Evolutionary conservation across 139 green algal species (phyloP).

Genomic region (Haematococcus sp.): DNA sequence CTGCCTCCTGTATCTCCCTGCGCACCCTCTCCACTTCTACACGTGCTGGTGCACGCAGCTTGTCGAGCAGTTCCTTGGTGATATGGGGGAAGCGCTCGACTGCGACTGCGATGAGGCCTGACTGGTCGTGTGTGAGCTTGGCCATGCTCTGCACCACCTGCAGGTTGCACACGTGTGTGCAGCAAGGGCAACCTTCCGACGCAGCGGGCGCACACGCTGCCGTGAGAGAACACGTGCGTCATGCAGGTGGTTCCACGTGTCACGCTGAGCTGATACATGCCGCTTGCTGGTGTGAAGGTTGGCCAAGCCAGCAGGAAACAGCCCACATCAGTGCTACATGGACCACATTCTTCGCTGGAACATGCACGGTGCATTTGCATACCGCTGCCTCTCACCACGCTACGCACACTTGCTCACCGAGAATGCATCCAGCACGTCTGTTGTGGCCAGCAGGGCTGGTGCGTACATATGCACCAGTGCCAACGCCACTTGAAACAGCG

Average conservation of each 20-base stretch:
- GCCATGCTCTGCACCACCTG: slow-evolving; percentile 43
- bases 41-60: neutral
- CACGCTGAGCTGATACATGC: too few species aligned
- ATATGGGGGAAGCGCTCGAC: slow-evolving; percentile 1
- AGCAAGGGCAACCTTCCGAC: neutral
- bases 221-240: neutral
- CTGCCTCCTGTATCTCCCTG: neutral
- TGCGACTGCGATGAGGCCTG: slow-evolving; percentile 52
- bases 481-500: slow-evolving; percentile 57
- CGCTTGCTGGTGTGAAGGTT: too few species aligned
- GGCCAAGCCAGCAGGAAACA: too few species aligned
- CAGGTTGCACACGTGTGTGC: slow-evolving; percentile 2
- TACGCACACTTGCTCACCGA: neutral
- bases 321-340: too few species aligned
- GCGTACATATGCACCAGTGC: slow-evolving; percentile 29
- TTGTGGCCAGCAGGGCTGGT: slow-evolving; percentile 13
- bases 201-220: too few species aligned
- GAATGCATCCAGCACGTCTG: slow-evolving; percentile 43
- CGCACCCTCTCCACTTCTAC: neutral
- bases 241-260: too few species aligned
- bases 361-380: too few species aligned
- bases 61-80: slow-evolving; percentile 10
- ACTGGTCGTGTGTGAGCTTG: slow-evolving; percentile 59
- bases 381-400: too few species aligned
- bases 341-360: too few species aligned